A percentile compares a stretch with the other conserved stretches of the same genome.
phyloP scores from a whole-genome alignment of 2,329 filamentous ascomycete species.

The Trichothecium roseum region DNA sequence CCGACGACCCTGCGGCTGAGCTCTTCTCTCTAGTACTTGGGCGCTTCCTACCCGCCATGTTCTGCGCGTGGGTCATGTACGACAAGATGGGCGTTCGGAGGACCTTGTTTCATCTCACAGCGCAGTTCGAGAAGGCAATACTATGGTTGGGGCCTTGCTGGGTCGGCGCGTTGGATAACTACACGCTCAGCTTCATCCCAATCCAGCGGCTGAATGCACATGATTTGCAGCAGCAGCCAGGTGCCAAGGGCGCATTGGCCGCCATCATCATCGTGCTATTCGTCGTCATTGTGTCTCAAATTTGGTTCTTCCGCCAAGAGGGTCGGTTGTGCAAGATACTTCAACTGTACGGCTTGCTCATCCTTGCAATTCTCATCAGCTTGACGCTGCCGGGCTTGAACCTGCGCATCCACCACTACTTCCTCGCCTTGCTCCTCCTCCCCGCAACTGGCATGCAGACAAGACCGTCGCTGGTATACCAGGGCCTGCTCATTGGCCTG shows the following conservation, averaged over 20 bases:
- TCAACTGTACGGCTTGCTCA: conserved; percentile 63
- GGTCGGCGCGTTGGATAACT: conserved; percentile 86
- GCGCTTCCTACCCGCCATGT: conserved; percentile 76
- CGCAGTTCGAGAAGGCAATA: conserved; percentile 82
- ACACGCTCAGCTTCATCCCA: conserved; percentile 89
- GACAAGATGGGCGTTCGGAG: conserved; percentile 69
- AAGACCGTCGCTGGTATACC: conserved; percentile 72
- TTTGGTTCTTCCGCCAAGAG: conserved; percentile 79
- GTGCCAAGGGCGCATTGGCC: conserved; percentile 72
- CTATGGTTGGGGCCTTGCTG: conserved; percentile 86
- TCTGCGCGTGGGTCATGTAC: conserved; percentile 81
- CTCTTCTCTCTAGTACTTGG: conserved; percentile 71
- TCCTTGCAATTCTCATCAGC: conserved; percentile 55
- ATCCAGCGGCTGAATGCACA: conserved; percentile 86
- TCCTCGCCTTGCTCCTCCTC: conserved; percentile 75
- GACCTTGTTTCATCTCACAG: conserved; percentile 60
- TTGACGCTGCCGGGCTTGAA: conserved; percentile 66
- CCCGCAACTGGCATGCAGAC: conserved; percentile 86
- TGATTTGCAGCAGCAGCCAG: conserved; percentile 81
- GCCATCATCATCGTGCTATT: conserved; percentile 65
- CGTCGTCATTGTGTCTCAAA: conserved; percentile 60
- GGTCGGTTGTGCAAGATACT: conserved; percentile 71
- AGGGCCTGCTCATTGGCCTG: conserved; percentile 79
- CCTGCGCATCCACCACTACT: conserved; percentile 90
- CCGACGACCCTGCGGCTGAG: conserved; percentile 52